Evolutionary conservation across 371 early-diverging fungal genomes (phyloP).

Genomic region (Entomophthora muscae): DNA sequence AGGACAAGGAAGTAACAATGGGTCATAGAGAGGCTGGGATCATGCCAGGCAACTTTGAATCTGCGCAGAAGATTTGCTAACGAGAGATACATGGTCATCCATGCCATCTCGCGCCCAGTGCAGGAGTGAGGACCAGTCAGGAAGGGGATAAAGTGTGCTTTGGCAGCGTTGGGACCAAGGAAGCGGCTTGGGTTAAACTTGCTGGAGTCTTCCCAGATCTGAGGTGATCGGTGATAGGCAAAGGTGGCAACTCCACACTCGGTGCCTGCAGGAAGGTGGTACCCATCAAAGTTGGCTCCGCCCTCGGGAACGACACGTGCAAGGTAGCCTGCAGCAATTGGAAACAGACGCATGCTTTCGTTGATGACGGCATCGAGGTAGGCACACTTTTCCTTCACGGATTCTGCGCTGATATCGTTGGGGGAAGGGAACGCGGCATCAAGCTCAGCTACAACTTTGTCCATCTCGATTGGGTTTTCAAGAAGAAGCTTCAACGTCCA

Average conservation of each 20-base stretch:
- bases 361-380: conserved; percentile 17
- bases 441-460: conserved; percentile 9
- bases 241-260: not conserved
- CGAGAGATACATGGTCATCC: not conserved
- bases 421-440: not conserved
- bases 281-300: conserved; percentile 10
- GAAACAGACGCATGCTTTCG: conserved; percentile 15
- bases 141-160: not conserved
- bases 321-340: conserved; percentile 12
- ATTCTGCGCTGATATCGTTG: conserved; percentile 8
- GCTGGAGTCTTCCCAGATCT: conserved; percentile 1
- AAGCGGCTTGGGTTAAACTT: not conserved
- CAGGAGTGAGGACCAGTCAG: not conserved
- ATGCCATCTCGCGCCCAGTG: conserved; percentile 3
- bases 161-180: not conserved
- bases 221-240: not conserved
- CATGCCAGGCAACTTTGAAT: not conserved
- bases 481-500: conserved; percentile 12
- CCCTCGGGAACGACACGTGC: conserved; percentile 6
- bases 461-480: conserved; percentile 10
- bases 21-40: not conserved
- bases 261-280: conserved; percentile 9
- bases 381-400: conserved; percentile 13
- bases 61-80: not conserved
- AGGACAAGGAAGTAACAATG: not conserved